Evolutionary conservation across 2,329 filamentous ascomycete genomes (phyloP).

Genomic region (Arthrobotrys musiformis): DNA sequence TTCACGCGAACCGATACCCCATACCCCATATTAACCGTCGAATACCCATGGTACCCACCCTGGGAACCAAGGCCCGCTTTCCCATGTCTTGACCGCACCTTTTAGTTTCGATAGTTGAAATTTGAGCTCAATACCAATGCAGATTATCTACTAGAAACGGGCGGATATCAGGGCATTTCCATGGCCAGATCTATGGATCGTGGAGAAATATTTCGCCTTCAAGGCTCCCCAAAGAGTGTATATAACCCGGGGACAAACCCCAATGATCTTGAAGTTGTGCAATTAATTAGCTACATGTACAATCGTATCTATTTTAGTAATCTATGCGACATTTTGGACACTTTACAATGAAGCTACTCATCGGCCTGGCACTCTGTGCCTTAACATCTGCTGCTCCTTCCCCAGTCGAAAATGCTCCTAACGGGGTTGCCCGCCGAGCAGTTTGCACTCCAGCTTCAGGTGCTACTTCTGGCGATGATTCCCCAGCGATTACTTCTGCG

Average conservation of each 20-base stretch:
- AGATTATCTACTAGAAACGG: conserved; percentile 2
- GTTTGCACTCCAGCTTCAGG: conserved; percentile 60
- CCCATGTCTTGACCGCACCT: conserved; percentile 10
- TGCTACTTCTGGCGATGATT: conserved; percentile 62
- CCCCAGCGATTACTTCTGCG: conserved; percentile 64
- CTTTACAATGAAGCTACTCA: conserved; percentile 26
- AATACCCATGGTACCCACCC: conserved; percentile 19
- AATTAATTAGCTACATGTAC: neutral
- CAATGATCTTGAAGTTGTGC: neutral
- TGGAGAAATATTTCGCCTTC: conserved; percentile 51
- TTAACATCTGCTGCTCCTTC: conserved; percentile 20
- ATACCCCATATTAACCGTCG: conserved; percentile 11
- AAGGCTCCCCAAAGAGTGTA: neutral
- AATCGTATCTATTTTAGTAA: neutral
- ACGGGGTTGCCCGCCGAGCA: conserved; percentile 56
- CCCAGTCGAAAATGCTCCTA: neutral
- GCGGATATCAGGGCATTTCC: conserved; percentile 20
- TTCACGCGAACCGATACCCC: neutral
- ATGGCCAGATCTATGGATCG: neutral
- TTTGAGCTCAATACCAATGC: conserved; percentile 12
- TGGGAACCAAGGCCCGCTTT: conserved; percentile 21
- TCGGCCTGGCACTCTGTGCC: conserved; percentile 22
- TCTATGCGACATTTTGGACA: neutral
- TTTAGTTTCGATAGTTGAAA: conserved; percentile 6
- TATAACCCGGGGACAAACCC: neutral